Evolutionary conservation across 441 rosid genomes (phyloP), one percentile per base, ranked within the genome.

Genomic region (Gossypium davidsonii): DNA sequence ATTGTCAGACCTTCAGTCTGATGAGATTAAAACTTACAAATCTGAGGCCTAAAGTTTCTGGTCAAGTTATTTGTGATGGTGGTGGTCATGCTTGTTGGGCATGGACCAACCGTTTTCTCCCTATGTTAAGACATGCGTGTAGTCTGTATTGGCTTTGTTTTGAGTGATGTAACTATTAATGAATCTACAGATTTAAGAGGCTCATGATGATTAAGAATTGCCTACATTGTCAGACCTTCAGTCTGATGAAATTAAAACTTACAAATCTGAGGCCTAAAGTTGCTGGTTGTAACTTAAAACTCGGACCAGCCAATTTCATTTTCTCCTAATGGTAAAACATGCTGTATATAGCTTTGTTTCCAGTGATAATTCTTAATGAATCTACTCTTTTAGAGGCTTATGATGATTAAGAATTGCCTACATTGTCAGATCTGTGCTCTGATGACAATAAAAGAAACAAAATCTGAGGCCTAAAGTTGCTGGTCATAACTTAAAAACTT

Each of bases 221-320:
- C 76, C 37, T 34, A 59, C 79, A 77, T 76, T 57, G 67, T 72
- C 71, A 23, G 70, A 67, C 55, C 48, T 44, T 12, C 18, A 17
- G 6, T 49, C 15, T 9, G 31, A 56, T 61, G 71, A 68, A 66
- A 60, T 26, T 34, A 15, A 34, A 62, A 62, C 3, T 34, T 31
- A 15, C 7, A 34, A 62, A 31, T 62, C 48, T 62, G 46, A 15
- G n/a, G 67, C 48, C 46, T 34, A 34, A 46, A 34, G 14, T 9
- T 26, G 31, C 31, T 3, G 31, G 31, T 26, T 26, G 31, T 26
- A 26, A 26, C 31, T 3, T 28, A 28, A 28, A 28, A 28, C 34
- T 28, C 1, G 34, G 34, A 28, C 34, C 34, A 28, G 34, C 6
- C 34, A 28, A 28, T 28, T 28, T 28, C 34, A 28, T 28, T 28